Base-by-base conservation (phyloP, 108 stramenopile species). In the Skeletonema marinoi region DNA sequence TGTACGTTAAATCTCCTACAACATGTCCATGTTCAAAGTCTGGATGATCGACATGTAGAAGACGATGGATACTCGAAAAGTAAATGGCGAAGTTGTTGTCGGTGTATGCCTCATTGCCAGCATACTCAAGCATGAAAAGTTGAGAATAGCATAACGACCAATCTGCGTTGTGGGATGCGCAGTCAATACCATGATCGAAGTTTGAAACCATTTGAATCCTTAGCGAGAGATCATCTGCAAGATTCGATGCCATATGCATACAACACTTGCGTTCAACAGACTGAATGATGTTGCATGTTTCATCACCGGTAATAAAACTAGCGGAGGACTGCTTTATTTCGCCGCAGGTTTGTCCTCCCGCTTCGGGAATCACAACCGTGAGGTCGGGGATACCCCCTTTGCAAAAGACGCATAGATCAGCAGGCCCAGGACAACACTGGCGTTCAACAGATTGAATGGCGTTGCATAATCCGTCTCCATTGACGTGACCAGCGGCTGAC, bases 1-100 rank as follows among this genome's bases (percentile, higher is more conserved):
- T 54, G 19, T 59, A 71, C 11, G 70, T 71, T 19, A 71, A 41
- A 60, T 71, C 70, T 36, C 70, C 70, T 7, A 71, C 39, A 12
- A 71, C 59, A 17, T 71, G 70, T 3, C 59, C 5, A 44, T 60
- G 2, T 32, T 71, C 70, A 61, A 71, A 71, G 36, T 71, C 70
- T 21, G 56, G 70, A 44, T 71, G 70, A 32, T 60, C 33, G 4
- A 71, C 70, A 0, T 61, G 14, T 12, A 62, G 4, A 0, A 62
- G 13, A 32, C 60, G 58, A 61, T 60, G 59, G 17, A 60, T 60
- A 39, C 38, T 39, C 36, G 70, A 71, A 35, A 71, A 71, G 46
- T 71, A 71, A 14, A 60, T 71, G 25, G 25, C 25, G 25, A 25
- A 25, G 25, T 25, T 25, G 25, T 25, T 25, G 25, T 25, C 25